phyloP scores from a whole-genome alignment of 225 moss, liverwort and hornwort genomes.

The Physcomitrium patens region DNA sequence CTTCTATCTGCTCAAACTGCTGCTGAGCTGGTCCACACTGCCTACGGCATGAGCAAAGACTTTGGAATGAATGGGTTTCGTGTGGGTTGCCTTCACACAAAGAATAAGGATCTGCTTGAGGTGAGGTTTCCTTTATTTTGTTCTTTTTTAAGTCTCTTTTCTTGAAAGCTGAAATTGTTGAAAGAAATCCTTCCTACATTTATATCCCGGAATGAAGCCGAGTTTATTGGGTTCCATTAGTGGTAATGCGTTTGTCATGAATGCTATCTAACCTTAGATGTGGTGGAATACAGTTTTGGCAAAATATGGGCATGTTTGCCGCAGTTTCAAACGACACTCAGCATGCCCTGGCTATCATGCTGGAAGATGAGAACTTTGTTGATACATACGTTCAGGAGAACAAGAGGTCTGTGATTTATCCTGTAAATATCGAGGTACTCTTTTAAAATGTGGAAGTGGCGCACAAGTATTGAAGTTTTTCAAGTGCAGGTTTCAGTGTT shows the following conservation, averaged over 20 bases:
- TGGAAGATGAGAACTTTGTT: slow-evolving; percentile 94
- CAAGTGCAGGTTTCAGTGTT: slow-evolving; percentile 16
- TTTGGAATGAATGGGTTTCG: slow-evolving; percentile 99
- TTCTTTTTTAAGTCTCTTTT: background rate
- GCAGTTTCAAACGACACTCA: slow-evolving; percentile 98
- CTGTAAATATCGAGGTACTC: background rate
- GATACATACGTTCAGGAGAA: slow-evolving; percentile 91
- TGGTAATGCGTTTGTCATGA: background rate
- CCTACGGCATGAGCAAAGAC: slow-evolving; percentile 99
- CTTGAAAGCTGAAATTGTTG: background rate
- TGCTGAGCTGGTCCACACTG: slow-evolving; percentile 84
- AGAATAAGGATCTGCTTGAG: slow-evolving; percentile 76
- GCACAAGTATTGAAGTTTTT: background rate
- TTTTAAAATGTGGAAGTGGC: background rate
- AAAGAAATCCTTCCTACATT: background rate
- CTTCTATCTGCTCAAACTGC: slow-evolving; percentile 68
- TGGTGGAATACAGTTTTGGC: slow-evolving; percentile 75
- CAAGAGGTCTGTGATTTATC: slow-evolving; percentile 64
- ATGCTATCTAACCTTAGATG: slow-evolving; percentile 1
- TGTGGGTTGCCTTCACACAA: slow-evolving; percentile 96
- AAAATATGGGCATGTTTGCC: slow-evolving; percentile 99
- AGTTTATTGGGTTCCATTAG: background rate
- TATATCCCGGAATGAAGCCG: background rate
- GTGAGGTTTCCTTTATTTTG: slow-evolving; percentile 22
- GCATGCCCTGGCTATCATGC: slow-evolving; percentile 89